Evolutionary conservation across 306 rosid species (phyloP), one percentile per base, ranked within the genome.

Genomic region (Prunus kanzakura): DNA sequence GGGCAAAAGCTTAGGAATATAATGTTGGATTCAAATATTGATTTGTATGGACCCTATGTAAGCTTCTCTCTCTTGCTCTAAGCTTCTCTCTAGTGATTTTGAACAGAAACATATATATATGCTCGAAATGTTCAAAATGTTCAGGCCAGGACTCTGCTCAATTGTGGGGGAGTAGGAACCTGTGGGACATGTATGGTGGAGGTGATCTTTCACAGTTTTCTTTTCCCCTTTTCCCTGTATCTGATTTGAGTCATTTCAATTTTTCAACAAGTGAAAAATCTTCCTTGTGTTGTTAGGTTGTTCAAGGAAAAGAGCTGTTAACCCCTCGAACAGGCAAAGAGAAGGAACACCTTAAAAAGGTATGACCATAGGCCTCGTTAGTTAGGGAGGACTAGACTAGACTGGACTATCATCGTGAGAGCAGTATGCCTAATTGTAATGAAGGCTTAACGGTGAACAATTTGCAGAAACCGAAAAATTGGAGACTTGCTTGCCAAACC

Each of bases 401-500:
- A 38, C 43, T 7, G 9, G 43, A 38, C 43, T 38, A 38, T 7
- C 9, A 38, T 38, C 9, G 0, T 38, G 43, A 38, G 43, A 38
- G 43, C 43, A 6, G 9, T 38, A 38, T 38, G 43, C 43, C 9
- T 38, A 38, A 25, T 25, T 60, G 35, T 60, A 25, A 0, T 5
- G 64, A 25, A 60, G 38, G 65, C 65, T 25, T 38, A 38, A 38
- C 43, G 8, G 0, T 38, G 43, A 38, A 2, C 15, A 47, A 47
- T 46, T 65, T n/a, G 32, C 88, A 95, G 99, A 95, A 95, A 87
- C 99, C 93, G 76, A 92, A 87, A 85, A 90, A 87, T 77, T 95
- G 96, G 96, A 95, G 99, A 87, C 89, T 92, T 57, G 99, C 99
- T 84, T 95, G 99, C 86, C 99, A 95, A 84, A 84, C 91, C 68